Base-by-base conservation (phyloP, 192 early-diverging fungal species). In the Phlyctochytrium planicorne region DNA sequence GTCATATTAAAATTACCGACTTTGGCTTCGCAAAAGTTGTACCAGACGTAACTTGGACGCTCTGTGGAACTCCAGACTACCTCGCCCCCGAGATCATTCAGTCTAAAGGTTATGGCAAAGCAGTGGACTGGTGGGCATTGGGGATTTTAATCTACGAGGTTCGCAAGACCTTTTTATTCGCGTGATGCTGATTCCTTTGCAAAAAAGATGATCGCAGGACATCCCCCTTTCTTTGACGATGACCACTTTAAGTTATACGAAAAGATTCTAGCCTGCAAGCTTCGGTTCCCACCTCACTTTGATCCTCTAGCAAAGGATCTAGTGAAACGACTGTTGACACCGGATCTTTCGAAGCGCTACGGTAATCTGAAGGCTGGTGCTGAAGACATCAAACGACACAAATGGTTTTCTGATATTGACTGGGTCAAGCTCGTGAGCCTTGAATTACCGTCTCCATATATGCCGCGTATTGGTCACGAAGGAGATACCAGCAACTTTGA, bases 401-500 rank as follows among this genome's bases (percentile, higher is more conserved):
- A 47, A 6, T 82, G 78, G 66, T 82, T 82, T 62, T 64, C 62
- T 29, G 53, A 56, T 4, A 65, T 79, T 29, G 76, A 79, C 52
- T 82, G 80, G 80, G 84, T 87, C 62, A 82, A 82, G 62, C 79
- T 98, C 52, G 76, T 81, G 6, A 78, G 77, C 20, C 76, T 89
- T 52, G 85, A 93, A 64, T 88, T 93, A 63, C 82, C 87, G 47
- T 88, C 94, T 24, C 95, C 95, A 16, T 94, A 94, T 70, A 79
- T 93, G 34, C 96, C 96, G 27, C 84, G 85, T 31, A 77, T 94
- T 34, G 78, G 75, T 59, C 87, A 90, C 50, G 91, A 92, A 14
- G 94, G 96, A 37, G 96, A 98, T 68, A 87, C 95, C 14, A 91
- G 88, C 73, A 91, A 98, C 80, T 98, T 97, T 86, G 95, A 97